Evolutionary conservation across 2,329 filamentous ascomycete species (phyloP), one percentile per base, ranked within the genome.

Genomic region (Beauveria sp.): DNA sequence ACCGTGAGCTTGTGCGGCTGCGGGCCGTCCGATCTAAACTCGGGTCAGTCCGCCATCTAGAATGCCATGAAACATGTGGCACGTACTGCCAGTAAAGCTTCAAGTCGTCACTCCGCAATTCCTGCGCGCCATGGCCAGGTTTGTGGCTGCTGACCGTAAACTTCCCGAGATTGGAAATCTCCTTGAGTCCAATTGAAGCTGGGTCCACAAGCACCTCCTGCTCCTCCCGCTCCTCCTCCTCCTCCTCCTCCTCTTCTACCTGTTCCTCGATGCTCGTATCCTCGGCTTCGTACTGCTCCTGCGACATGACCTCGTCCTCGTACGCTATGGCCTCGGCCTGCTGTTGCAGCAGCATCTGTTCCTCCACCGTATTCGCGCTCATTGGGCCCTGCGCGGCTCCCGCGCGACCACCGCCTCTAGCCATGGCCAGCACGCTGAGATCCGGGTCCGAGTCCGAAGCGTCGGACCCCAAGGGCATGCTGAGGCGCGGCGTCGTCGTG

Each of bases 61-160:
- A 8, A 20, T 14, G 26, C n/a, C 6, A 28, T 10, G 3, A 18
- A 9, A 34, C 12, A 22, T 50, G 18, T 45, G 22, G 20, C 34
- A 76, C 84, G 67, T 75, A 88, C 86, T 95, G 90, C 90, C 90
- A 95, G 74, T 88, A 95, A 57, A 86, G 81, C 63, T 82, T 81
- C 8, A 89, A 82, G 63, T 90, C 88, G 18, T 92, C 88, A 64
- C 84, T 86, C 38, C 90, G 84, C 22, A 95, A 82, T 69, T 91
- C 89, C 28, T 87, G 85, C 16, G 93, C 86, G 2, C 89, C 89
- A 67, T 88, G 91, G 45, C 90, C 90, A 1, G 89, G 89, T 74
- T 95, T 95, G 69, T 86, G 86, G 69, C 86, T 90, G 71, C 87
- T 91, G 66, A 93, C 90, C 12, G 89, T 93, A 79, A 91, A 93